Base-by-base conservation (phyloP, 2,329 filamentous ascomycete species). In the Exophiala aquamarina region DNA sequence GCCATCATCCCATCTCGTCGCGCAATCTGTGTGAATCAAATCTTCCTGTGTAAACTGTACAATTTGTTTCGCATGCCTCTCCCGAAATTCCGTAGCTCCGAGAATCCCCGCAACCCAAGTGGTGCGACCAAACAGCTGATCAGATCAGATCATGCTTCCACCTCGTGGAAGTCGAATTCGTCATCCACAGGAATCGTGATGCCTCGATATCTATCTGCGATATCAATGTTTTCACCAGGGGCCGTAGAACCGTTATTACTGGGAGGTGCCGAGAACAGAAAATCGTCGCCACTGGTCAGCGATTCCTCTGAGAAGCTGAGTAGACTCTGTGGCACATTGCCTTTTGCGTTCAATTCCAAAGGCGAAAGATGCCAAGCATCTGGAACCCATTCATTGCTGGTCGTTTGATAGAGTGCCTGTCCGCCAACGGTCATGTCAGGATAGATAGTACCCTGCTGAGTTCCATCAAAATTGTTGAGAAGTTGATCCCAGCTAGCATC, bases 401-500 rank as follows among this genome's bases (percentile, higher is more conserved):
- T 34, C 11, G 42, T 13, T 23, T 53, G 53, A 34, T 55, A 55
- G 8, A 55, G 42, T 8, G 46, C 9, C 10, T 49, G 38, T 17
- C 45, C 46, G 20, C 21, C 41, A 32, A 35, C 31, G 41, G 40
- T 66, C 63, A 49, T 67, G 62, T 29, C 66, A 62, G 34, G 63
- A 66, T 50, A 55, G 7, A 52, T 15, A 5, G 38, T 32, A 3
- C 29, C 18, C 18, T 40, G 42, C 17, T 41, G 10, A 15, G 13
- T 46, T 28, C 83, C 83, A 59, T 95, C 89, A 64, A 95, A 82
- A 17, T 84, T 85, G 3, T 86, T 84, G 2, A 95, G 76, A 0
- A 95, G 75, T 2, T 84, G 82, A 65, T 95, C 89, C 90, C 89
- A 95, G 59, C 93, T 88, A 0, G 82, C 75, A 7, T 83, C 71